phyloP scores from a whole-genome alignment of 2,329 filamentous ascomycete species.

The Achaetomium macrosporum region DNA sequence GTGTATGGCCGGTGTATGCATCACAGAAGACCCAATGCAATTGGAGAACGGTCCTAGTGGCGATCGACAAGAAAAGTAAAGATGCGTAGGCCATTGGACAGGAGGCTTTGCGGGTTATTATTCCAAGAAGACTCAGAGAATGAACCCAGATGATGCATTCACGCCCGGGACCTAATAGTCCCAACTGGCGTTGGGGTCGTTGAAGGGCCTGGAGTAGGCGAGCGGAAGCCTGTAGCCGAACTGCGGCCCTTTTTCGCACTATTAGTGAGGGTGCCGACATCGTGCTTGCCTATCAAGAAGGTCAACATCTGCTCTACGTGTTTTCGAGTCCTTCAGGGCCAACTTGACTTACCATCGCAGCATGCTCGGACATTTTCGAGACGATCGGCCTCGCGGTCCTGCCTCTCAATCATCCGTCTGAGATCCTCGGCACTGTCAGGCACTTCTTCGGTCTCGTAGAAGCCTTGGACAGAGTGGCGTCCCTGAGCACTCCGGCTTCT shows the following conservation, averaged over 20 bases:
- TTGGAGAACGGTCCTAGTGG: conserved; percentile 19
- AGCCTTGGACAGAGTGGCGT: conserved; percentile 35
- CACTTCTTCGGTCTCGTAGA: conserved; percentile 51
- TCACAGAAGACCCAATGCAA: conserved; percentile 21
- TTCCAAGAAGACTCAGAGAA: conserved; percentile 17
- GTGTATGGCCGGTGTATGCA: conserved; percentile 23
- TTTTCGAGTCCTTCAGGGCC: background rate
- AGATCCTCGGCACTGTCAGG: conserved; percentile 81
- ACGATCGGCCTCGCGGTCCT: conserved; percentile 69
- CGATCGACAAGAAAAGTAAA: conserved; percentile 22
- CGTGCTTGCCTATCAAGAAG: conserved; percentile 59
- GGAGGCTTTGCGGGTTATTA: conserved; percentile 11
- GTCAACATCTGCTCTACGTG: conserved; percentile 15
- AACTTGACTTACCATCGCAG: conserved; percentile 73
- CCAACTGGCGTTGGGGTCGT: conserved; percentile 23
- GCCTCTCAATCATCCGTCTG: conserved; percentile 69
- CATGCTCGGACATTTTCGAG: conserved; percentile 95
- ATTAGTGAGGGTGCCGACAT: conserved; percentile 57
- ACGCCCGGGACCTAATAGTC: conserved; percentile 26
- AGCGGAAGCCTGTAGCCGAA: conserved; percentile 31
- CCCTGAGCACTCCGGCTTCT: conserved; percentile 46
- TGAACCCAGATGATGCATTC: conserved; percentile 9
- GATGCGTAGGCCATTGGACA: conserved; percentile 10
- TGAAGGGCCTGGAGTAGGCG: conserved; percentile 23
- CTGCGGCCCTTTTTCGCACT: conserved; percentile 42